Conservation (phyloP, 2,329 filamentous ascomycete genomes). For the Diaporthe velutina region DNA sequence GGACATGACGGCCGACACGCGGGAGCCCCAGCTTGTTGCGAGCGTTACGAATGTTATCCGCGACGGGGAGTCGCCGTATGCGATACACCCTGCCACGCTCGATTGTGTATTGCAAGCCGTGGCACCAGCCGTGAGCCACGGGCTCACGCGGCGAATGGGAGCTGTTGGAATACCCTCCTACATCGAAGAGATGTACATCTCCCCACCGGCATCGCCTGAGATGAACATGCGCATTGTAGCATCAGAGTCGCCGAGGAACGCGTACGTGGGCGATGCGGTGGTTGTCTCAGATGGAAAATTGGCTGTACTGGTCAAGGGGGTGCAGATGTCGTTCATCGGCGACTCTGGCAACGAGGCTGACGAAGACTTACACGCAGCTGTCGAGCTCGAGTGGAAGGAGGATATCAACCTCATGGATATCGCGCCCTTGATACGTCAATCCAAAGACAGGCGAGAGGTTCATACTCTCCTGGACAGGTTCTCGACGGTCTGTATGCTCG, state of each 20-base stretch:
- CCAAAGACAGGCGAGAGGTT: background rate
- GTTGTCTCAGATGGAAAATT: background rate
- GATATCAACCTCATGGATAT: background rate
- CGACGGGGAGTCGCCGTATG: background rate
- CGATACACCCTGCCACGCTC: slow-evolving; percentile 22
- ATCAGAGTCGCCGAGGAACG: background rate
- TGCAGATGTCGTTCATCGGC: background rate
- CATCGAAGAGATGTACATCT: slow-evolving; percentile 44
- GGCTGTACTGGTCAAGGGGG: background rate
- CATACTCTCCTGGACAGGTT: background rate
- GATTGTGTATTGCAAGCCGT: background rate
- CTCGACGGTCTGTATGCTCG: background rate
- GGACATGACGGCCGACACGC: background rate
- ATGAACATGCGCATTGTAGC: background rate
- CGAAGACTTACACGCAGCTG: slow-evolving; percentile 13
- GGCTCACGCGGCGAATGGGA: slow-evolving; percentile 1
- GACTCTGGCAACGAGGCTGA: background rate
- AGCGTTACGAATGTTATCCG: background rate
- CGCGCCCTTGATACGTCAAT: background rate
- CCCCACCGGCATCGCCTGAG: background rate
- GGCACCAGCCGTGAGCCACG: background rate
- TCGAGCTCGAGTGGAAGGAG: slow-evolving; percentile 8
- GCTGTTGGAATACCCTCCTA: slow-evolving; percentile 45
- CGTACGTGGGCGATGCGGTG: background rate
- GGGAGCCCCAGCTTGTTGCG: background rate